A percentile compares a stretch with the other conserved stretches of the same genome.
Evolutionary conservation across 2,329 filamentous ascomycete species (phyloP).

Genomic region (Clonostachys chloroleuca): DNA sequence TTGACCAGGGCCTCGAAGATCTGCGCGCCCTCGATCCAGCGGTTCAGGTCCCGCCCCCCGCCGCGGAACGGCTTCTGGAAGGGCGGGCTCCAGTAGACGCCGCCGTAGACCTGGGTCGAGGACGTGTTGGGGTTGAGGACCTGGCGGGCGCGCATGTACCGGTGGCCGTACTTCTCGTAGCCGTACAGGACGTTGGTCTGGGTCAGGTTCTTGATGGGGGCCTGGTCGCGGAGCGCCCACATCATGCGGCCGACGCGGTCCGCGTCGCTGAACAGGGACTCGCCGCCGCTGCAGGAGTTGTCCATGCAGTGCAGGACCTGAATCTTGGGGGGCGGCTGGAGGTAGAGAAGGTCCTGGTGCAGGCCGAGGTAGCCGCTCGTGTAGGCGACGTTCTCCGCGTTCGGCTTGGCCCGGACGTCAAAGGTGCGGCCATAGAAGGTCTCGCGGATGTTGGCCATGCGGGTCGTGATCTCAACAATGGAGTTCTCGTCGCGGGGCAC

Average conservation of each 20-base stretch:
- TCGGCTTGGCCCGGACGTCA: slow-evolving; percentile 77
- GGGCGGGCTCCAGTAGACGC: slow-evolving; percentile 66
- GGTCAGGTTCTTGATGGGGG: slow-evolving; percentile 14
- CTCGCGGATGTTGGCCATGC: slow-evolving; percentile 74
- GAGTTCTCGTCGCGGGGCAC: slow-evolving; percentile 65
- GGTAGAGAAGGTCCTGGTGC: slow-evolving; percentile 92
- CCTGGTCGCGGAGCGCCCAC: slow-evolving; percentile 11
- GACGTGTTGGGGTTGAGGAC: slow-evolving; percentile 5
- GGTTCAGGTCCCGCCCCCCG: slow-evolving; percentile 10
- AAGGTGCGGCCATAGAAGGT: slow-evolving; percentile 92
- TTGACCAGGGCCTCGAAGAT: slow-evolving; percentile 59
- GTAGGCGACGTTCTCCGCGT: slow-evolving; percentile 90
- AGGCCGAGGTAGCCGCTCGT: slow-evolving; percentile 78
- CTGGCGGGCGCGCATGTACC: slow-evolving; percentile 43
- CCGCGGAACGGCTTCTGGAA: slow-evolving; percentile 60
- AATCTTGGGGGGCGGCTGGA: slow-evolving; percentile 71
- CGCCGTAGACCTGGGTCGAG: slow-evolving; percentile 10
- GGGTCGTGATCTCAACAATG: slow-evolving; percentile 63
- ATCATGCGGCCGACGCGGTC: slow-evolving; percentile 50
- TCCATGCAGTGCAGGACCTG: slow-evolving; percentile 88
- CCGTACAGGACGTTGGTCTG: slow-evolving; percentile 50
- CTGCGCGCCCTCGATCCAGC: slow-evolving; percentile 44
- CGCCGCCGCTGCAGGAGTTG: slow-evolving; percentile 75
- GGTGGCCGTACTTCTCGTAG: slow-evolving; percentile 62
- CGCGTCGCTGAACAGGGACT: slow-evolving; percentile 81